A percentile compares a stretch with the other conserved stretches of the same genome.
Conservation (phyloP, 2,329 filamentous ascomycete species). For the Tolypocladium pustulatum region DNA sequence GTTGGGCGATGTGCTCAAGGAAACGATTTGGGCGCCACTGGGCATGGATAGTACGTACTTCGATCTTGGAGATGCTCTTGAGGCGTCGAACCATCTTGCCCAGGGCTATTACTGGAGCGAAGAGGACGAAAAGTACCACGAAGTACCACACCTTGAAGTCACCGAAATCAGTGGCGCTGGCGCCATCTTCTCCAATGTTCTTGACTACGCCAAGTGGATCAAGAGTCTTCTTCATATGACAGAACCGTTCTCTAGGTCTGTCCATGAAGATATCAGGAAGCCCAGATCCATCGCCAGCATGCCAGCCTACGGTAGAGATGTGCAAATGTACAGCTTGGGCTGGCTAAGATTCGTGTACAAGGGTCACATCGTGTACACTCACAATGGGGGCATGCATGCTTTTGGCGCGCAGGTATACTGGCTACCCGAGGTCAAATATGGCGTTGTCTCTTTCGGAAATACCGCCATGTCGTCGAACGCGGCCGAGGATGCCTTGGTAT, state of each 20-base stretch:
- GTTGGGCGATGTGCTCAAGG: slow-evolving; percentile 1
- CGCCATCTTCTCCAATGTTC: slow-evolving; percentile 32
- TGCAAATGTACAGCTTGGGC: slow-evolving; percentile 16
- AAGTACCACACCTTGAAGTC: slow-evolving; percentile 14
- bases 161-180: slow-evolving; percentile 27
- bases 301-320: slow-evolving; percentile 4
- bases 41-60: background rate
- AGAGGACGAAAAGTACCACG: slow-evolving; percentile 9
- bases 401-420: slow-evolving; percentile 19
- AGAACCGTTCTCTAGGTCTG: slow-evolving; percentile 11
- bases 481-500: slow-evolving; percentile 13
- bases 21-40: background rate
- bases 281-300: slow-evolving; percentile 16
- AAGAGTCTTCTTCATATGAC: slow-evolving; percentile 29
- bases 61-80: slow-evolving; percentile 11
- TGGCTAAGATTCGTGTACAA: slow-evolving; percentile 17
- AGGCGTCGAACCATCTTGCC: slow-evolving; percentile 22
- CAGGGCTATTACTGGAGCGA: slow-evolving; percentile 31
- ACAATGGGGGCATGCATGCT: slow-evolving; percentile 16
- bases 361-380: slow-evolving; percentile 17
- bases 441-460: background rate
- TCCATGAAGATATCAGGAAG: slow-evolving; percentile 18
- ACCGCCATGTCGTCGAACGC: slow-evolving; percentile 17
- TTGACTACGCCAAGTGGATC: slow-evolving; percentile 43
- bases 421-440: slow-evolving; percentile 7